Evolutionary conservation across 1,139 yeast species (phyloP).

Genomic region (Taphrina populina): DNA sequence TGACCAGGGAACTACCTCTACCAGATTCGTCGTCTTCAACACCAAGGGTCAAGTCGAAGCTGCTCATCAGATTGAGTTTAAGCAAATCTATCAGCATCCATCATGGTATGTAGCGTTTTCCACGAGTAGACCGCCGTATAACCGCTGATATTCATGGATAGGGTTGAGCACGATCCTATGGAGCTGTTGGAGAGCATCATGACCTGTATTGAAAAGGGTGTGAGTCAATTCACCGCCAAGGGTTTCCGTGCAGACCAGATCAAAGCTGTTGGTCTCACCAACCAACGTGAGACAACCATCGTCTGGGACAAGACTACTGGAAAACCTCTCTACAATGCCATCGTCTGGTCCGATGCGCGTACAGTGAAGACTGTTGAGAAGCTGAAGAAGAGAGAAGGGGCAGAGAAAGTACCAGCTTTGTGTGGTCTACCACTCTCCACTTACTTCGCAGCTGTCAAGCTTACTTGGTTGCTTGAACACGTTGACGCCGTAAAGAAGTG

Average conservation of each 20-base stretch:
- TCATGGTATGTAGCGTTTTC: slow-evolving; percentile 41
- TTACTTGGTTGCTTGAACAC: slow-evolving; percentile 86
- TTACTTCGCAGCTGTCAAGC: slow-evolving; percentile 86
- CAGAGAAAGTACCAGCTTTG: slow-evolving; percentile 60
- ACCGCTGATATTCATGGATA: too few species aligned
- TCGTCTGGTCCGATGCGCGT: slow-evolving; percentile 95
- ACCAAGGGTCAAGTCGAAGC: slow-evolving; percentile 74
- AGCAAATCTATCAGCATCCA: slow-evolving; percentile 47
- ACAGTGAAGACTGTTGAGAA: slow-evolving; percentile 71
- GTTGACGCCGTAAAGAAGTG: slow-evolving; percentile 65
- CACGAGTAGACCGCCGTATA: too few species aligned
- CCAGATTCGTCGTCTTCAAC: slow-evolving; percentile 82
- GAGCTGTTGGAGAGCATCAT: slow-evolving; percentile 75
- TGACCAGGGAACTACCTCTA: slow-evolving; percentile 75
- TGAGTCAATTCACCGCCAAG: slow-evolving; percentile 43
- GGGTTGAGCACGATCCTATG: slow-evolving; percentile 94
- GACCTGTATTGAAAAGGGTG: slow-evolving; percentile 46
- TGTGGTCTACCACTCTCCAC: slow-evolving; percentile 89
- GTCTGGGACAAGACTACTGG: slow-evolving; percentile 88
- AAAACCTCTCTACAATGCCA: slow-evolving; percentile 77
- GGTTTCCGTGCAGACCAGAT: slow-evolving; percentile 44
- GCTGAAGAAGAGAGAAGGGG: slow-evolving; percentile 60
- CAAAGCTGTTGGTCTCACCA: slow-evolving; percentile 62
- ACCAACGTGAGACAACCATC: slow-evolving; percentile 92
- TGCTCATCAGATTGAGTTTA: slow-evolving; percentile 79